These are phyloP conservation scores for Flaveria trinervia DNA, from an alignment of 129 eudicot species.

Conservation along the genomic window DNA sequence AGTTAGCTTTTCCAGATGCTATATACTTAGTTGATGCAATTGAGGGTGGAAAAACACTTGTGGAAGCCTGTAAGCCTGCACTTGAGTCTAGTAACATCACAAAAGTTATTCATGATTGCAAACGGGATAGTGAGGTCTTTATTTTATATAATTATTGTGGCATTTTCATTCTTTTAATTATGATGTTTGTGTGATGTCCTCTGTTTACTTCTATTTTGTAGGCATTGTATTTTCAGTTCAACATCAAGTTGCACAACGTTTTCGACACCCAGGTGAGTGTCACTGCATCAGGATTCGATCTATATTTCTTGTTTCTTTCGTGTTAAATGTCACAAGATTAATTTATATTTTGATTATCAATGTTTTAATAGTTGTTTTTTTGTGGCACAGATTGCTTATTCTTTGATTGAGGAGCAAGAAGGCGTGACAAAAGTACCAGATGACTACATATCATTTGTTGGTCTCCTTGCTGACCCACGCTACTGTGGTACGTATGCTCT, in stretches of 20 bases:
- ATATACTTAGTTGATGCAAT: conserved; percentile 87
- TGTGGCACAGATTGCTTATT: conserved; percentile 73
- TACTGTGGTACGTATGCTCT: conserved; percentile 65
- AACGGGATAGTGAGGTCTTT: conserved; percentile 97
- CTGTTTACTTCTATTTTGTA: conserved; percentile 34
- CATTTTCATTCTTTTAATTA: conserved; percentile 8
- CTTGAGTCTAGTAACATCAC: conserved; percentile 95
- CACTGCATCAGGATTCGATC: conserved; percentile 3
- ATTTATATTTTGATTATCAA: too few species aligned
- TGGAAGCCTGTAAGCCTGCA: conserved; percentile 99
- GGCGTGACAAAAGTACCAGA: conserved; percentile 64
- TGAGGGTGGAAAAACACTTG: conserved; percentile 72
- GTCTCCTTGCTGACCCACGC: conserved; percentile 89
- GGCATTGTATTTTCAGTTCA: conserved; percentile 96
- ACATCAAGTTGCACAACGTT: conserved; percentile 90
- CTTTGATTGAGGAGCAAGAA: conserved; percentile 82
- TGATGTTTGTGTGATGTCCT: conserved; percentile 7
- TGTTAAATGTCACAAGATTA: neutral
- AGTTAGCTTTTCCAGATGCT: conserved; percentile 89
- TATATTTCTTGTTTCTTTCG: neutral
- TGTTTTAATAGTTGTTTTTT: neutral
- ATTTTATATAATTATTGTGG: conserved; percentile 32
- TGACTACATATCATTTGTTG: conserved; percentile 94
- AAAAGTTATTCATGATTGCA: conserved; percentile 99
- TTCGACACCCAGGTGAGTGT: conserved; percentile 87